Percentiles rank a stretch among this genome's conserved stretches.
phyloP scores from a whole-genome alignment of 1,139 yeast genomes.

The Candida tunisiensis region DNA sequence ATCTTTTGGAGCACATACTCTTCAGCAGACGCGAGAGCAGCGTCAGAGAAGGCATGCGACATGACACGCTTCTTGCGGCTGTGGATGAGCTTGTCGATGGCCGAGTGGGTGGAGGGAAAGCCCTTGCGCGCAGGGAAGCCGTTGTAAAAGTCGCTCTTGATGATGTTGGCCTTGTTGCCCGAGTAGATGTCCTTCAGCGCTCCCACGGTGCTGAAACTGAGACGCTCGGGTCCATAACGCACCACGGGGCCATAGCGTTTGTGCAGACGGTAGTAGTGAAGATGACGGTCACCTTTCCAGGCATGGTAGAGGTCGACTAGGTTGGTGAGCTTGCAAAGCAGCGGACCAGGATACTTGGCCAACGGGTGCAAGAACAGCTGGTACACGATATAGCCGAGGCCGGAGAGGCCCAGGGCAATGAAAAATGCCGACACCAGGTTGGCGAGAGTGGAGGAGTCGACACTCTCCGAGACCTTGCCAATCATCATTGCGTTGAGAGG shows the following conservation, averaged over 20 bases:
- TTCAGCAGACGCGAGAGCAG: no score
- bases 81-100: conserved; percentile 7
- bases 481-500: no score
- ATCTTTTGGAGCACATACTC: no score
- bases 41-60: no score
- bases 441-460: no score
- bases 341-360: no score
- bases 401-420: no score
- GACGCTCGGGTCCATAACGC: conserved; percentile 5
- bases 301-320: conserved; percentile 6
- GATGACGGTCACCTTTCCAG: conserved; percentile 7
- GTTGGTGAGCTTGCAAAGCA: conserved; percentile 5
- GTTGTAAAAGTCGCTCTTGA: conserved; percentile 7
- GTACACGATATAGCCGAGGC: no score
- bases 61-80: conserved; percentile 7
- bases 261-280: no score
- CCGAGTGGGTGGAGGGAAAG: conserved; percentile 7
- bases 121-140: conserved; percentile 8
- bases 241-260: conserved; percentile 6
- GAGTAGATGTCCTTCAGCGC: conserved; percentile 6
- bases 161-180: conserved; percentile 6
- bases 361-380: no score
- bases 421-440: no score
- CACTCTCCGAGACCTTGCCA: no score
- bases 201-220: conserved; percentile 6